Base-by-base conservation (phyloP, 1,284 basidiomycete genomes). In the Inonotus obliquus region DNA sequence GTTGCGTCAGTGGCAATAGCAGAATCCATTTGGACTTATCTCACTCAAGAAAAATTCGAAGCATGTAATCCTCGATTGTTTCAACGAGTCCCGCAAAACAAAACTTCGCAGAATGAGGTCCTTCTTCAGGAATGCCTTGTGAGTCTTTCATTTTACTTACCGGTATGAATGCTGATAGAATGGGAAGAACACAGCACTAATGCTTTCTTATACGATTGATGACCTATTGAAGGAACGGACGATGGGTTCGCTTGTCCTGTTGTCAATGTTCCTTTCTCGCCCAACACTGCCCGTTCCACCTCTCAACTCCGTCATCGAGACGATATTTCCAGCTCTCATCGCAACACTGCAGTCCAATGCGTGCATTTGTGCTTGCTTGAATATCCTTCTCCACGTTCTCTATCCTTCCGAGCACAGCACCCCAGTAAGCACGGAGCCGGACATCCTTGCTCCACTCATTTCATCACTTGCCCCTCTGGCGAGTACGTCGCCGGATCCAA, bases 401-500 rank as follows among this genome's bases (percentile, higher is more conserved):
- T 60, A 87, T 21, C 68, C 72, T 17, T 57, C 71, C 7, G 57
- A 67, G 52, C 44, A 66, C 9, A 61, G 60, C 7, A 23, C 11
- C 11, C 44, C 49, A 38, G 63, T 66, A 38, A 64, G 57, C 38
- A 69, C 83, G 14, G 69, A 79, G 3, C 71, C 75, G 2, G 81
- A 84, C 6, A 67, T 83, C 2, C 70, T 80, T 9, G 66, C 75
- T 1, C 78, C 83, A 1, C 74, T 89, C 1, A 75, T 75, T 45
- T 73, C 76, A 9, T 66, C 83, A 5, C 72, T 89, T 29, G 77
- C 84, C 0, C 71, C 78, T 4, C 67, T 90, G 44, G 82, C 86
- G 5, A 83, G 84, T 66, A 76, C 75, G 1, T 85, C 89, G 66
- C 79, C 84, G 1, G 81, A 89, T 61, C 71, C 85, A 4, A 67